A percentile compares a stretch with the other conserved stretches of the same genome.
Conservation (phyloP, 306 rosid genomes). For the Dryas octopetala region DNA sequence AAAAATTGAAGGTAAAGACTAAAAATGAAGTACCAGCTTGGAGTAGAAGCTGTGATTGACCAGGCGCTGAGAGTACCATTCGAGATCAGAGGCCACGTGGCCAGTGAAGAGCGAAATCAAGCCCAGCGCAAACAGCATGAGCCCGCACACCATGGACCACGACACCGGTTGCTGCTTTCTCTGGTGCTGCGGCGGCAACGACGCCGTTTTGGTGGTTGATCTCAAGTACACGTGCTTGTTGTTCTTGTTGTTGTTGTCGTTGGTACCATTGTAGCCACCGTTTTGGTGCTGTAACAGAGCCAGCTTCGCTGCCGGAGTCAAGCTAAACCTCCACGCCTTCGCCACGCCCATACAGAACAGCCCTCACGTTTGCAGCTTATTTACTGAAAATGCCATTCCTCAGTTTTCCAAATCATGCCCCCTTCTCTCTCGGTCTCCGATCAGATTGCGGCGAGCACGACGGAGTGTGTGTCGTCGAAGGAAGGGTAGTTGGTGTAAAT, state of each 20-base stretch:
- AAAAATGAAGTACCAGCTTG: conserved; percentile 37
- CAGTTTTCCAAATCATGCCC: background rate
- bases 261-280: conserved; percentile 15
- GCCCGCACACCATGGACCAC: conserved; percentile 76
- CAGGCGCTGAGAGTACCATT: conserved; percentile 87
- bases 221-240: conserved; percentile 49
- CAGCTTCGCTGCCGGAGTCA: conserved; percentile 61
- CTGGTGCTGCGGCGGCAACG: conserved; percentile 32
- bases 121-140: conserved; percentile 87
- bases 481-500: background rate
- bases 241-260: background rate
- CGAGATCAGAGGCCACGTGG: conserved; percentile 89
- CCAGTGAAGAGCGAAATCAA: conserved; percentile 87
- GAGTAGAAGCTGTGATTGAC: conserved; percentile 55
- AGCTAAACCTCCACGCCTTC: conserved; percentile 55
- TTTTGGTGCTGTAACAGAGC: conserved; percentile 50
- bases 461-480: too few species aligned
- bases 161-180: conserved; percentile 33
- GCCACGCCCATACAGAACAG: conserved; percentile 51
- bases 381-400: conserved; percentile 27
- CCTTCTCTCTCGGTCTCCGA: background rate
- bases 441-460: background rate
- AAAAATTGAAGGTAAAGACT: background rate
- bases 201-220: conserved; percentile 33
- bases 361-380: conserved; percentile 13